Evolutionary conservation across 495 filamentous ascomycete species (phyloP).

Genomic region (Tirmania nivea): DNA sequence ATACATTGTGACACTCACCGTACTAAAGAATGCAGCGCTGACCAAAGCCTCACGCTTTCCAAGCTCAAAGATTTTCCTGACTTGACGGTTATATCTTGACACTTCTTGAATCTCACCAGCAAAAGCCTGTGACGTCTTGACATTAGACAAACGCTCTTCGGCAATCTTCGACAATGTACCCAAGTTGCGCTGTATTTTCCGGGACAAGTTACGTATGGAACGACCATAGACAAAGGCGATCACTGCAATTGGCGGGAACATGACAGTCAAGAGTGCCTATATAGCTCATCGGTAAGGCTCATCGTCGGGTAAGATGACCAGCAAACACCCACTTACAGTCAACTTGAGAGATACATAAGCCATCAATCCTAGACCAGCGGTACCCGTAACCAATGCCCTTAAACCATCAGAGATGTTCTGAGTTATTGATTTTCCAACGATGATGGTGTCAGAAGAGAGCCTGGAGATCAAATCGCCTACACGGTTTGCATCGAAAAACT

Average conservation of each 20-base stretch:
- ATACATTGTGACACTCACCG: conserved; percentile 23
- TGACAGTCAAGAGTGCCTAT: conserved; percentile 47
- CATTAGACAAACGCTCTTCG: conserved; percentile 85
- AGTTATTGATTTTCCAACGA: conserved; percentile 94
- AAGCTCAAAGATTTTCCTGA: conserved; percentile 73
- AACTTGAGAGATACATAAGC: conserved; percentile 79
- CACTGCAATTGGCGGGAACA: conserved; percentile 83
- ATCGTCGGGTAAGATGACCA: no score
- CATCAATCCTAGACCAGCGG: conserved; percentile 76
- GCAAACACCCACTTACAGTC: conserved; percentile 23
- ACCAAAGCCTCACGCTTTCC: conserved; percentile 70
- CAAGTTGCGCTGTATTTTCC: conserved; percentile 78
- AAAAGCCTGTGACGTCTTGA: conserved; percentile 89
- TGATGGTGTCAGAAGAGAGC: conserved; percentile 84
- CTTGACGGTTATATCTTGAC: conserved; percentile 69
- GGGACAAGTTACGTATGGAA: conserved; percentile 62
- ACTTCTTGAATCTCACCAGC: conserved; percentile 82
- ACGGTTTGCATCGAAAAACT: conserved; percentile 96
- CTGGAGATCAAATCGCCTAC: conserved; percentile 91
- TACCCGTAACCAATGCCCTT: conserved; percentile 66
- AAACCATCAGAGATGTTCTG: conserved; percentile 92
- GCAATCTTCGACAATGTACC: conserved; percentile 88
- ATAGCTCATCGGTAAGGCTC: background rate
- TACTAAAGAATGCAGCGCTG: conserved; percentile 76
- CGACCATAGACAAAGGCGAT: conserved; percentile 81